Percentiles rank a stretch among this genome's conserved stretches.
Conservation (phyloP, 2,329 filamentous ascomycete species). For the Colletotrichum sp. region DNA sequence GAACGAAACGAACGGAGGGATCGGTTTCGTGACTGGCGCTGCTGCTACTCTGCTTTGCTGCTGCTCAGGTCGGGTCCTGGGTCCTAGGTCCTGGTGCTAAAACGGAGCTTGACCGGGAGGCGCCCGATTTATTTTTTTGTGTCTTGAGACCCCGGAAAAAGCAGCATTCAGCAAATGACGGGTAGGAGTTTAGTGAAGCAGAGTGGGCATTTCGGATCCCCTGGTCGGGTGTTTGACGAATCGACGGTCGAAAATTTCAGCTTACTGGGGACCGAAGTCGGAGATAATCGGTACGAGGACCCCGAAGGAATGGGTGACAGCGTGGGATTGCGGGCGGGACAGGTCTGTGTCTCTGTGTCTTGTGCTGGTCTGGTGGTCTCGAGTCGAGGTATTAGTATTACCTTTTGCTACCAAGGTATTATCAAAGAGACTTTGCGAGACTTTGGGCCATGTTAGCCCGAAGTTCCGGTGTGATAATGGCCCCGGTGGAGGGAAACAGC, state of each 20-base stretch:
- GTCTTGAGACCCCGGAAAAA: not conserved
- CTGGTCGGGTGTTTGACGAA: not conserved
- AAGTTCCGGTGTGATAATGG: not conserved
- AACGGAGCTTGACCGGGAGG: not conserved
- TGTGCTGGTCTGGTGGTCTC: not conserved
- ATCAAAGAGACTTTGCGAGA: not conserved
- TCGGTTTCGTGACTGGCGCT: not conserved
- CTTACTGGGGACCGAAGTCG: conserved; percentile 21
- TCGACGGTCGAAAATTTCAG: conserved; percentile 13
- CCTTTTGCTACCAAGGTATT: not conserved
- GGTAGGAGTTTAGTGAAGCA: not conserved
- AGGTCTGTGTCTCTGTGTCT: not conserved
- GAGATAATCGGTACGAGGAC: conserved; percentile 20
- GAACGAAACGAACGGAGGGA: not conserved
- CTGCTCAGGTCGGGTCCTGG: not conserved
- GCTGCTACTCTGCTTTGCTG: not conserved
- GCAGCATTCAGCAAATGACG: not conserved
- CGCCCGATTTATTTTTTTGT: conserved; percentile 3
- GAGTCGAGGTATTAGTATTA: not conserved
- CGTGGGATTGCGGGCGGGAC: not conserved
- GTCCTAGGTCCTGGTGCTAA: not conserved
- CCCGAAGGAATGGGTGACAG: conserved; percentile 6
- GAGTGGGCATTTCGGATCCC: not conserved
- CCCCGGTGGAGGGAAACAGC: not conserved
- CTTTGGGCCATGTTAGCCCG: not conserved